Evolutionary conservation across 208 protist species (phyloP).

Genomic region (Leishmania braziliensis): DNA sequence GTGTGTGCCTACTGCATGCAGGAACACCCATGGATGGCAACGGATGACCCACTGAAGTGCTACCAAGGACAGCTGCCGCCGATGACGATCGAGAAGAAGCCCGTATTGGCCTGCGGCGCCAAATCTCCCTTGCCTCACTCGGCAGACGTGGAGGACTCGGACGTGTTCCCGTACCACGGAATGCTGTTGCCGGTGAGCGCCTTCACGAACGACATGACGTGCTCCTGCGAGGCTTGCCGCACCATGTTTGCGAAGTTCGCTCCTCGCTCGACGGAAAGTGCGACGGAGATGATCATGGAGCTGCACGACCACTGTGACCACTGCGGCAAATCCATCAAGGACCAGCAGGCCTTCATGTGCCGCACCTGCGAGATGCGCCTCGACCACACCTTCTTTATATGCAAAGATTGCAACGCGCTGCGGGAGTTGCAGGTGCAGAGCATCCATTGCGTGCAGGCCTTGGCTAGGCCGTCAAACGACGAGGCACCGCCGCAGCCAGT

Average conservation of each 20-base stretch:
- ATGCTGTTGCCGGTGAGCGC: conserved; percentile 72
- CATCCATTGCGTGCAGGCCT: no score
- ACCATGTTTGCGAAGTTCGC: conserved; percentile 66
- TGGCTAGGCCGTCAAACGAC: no score
- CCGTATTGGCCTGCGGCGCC: conserved; percentile 53
- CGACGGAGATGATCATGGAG: conserved; percentile 73
- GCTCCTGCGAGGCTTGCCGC: conserved; percentile 62
- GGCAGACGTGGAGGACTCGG: conserved; percentile 2
- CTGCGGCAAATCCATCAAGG: conserved; percentile 54
- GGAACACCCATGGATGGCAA: conserved; percentile 77
- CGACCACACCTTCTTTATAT: conserved; percentile 67
- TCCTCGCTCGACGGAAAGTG: conserved; percentile 55
- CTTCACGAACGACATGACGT: conserved; percentile 71
- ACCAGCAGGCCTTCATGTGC: conserved; percentile 74
- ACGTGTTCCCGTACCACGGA: conserved; percentile 67
- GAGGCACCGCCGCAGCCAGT: neutral
- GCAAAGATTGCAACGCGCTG: conserved; percentile 65
- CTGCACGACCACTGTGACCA: conserved; percentile 75
- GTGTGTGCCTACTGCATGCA: conserved; percentile 83
- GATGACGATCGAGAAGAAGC: conserved; percentile 22
- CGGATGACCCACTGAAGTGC: conserved; percentile 57
- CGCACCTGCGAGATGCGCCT: conserved; percentile 77
- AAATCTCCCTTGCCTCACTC: neutral
- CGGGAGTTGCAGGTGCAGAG: conserved; percentile 34
- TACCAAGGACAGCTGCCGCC: conserved; percentile 64